These are phyloP conservation scores for Cercophora samala DNA, from an alignment of 495 filamentous ascomycete genomes.

Conservation along the genomic window DNA sequence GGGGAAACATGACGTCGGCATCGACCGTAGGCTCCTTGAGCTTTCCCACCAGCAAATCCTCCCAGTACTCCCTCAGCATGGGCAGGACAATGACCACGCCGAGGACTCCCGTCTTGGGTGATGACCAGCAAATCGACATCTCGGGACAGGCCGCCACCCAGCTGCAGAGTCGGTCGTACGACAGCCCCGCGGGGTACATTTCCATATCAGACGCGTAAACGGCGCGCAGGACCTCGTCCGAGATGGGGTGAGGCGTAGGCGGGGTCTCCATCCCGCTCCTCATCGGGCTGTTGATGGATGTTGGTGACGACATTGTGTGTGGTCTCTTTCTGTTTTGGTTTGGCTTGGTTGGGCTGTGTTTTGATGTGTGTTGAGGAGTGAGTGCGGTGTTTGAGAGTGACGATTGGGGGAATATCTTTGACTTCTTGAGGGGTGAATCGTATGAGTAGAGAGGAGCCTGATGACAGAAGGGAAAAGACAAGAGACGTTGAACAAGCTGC, in stretches of 20 bases:
- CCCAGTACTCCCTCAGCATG: constrained; percentile 23
- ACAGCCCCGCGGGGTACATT: constrained; percentile 35
- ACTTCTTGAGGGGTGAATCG: no score
- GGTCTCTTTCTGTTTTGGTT: not conserved
- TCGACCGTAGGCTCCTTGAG: constrained; percentile 69
- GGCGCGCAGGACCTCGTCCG: constrained; percentile 17
- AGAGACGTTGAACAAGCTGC: not conserved
- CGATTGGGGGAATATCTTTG: no score
- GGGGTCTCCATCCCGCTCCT: not conserved
- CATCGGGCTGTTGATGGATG: not conserved
- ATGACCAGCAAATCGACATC: constrained; percentile 23
- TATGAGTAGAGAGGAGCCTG: no score
- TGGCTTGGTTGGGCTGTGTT: no score
- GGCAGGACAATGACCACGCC: constrained; percentile 33
- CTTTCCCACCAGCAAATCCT: constrained; percentile 61
- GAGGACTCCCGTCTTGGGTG: not conserved
- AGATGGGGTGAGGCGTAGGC: constrained; percentile 10
- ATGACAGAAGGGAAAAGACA: not conserved
- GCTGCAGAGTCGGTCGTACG: constrained; percentile 25
- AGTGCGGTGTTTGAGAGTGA: not conserved
- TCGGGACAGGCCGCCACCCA: constrained; percentile 30
- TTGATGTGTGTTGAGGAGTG: not conserved
- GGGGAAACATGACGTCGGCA: constrained; percentile 59
- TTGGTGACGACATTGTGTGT: not conserved
- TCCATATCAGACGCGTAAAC: constrained; percentile 35